Evolutionary conservation across 2,329 filamentous ascomycete species (phyloP).

Genomic region (Microdochium nivale): DNA sequence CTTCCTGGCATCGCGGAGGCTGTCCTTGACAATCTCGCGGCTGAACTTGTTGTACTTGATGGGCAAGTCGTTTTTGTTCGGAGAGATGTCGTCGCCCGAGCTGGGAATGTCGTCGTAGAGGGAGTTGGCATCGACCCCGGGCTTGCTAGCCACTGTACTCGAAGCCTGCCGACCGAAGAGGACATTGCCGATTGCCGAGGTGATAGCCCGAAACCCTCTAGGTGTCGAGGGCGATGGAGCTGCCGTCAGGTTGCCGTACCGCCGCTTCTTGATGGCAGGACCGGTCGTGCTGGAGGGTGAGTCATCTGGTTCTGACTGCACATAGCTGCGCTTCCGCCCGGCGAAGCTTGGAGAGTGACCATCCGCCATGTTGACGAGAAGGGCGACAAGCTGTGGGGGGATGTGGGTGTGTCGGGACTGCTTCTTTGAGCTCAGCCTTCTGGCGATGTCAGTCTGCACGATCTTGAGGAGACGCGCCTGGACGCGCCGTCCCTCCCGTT

Average conservation of each 20-base stretch:
- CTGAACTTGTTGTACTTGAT: conserved; percentile 13
- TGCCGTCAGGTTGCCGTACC: conserved; percentile 1
- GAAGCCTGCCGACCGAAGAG: conserved; percentile 4
- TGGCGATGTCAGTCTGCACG: neutral
- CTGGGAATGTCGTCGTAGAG: conserved; percentile 11
- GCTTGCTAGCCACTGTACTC: conserved; percentile 1
- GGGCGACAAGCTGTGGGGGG: neutral
- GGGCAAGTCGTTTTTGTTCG: conserved; percentile 8
- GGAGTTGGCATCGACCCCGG: conserved; percentile 5
- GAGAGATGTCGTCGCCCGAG: conserved; percentile 7
- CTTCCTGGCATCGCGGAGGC: neutral
- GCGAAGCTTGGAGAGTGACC: conserved; percentile 9
- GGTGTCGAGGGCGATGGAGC: conserved; percentile 14
- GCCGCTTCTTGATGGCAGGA: neutral
- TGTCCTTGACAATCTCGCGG: conserved; percentile 2
- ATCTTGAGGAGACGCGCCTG: too few relatives aligned
- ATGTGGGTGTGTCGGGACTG: neutral
- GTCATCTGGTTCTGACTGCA: conserved; percentile 11
- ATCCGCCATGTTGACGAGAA: conserved; percentile 10
- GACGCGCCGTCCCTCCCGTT: too few relatives aligned
- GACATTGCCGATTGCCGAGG: conserved; percentile 12
- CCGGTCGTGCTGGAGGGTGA: conserved; percentile 5
- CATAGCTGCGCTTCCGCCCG: conserved; percentile 15
- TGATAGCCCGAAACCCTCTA: conserved; percentile 12
- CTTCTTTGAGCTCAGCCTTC: neutral